Base-by-base conservation (phyloP, 1,284 basidiomycete species). In the Blastosporella zonata region DNA sequence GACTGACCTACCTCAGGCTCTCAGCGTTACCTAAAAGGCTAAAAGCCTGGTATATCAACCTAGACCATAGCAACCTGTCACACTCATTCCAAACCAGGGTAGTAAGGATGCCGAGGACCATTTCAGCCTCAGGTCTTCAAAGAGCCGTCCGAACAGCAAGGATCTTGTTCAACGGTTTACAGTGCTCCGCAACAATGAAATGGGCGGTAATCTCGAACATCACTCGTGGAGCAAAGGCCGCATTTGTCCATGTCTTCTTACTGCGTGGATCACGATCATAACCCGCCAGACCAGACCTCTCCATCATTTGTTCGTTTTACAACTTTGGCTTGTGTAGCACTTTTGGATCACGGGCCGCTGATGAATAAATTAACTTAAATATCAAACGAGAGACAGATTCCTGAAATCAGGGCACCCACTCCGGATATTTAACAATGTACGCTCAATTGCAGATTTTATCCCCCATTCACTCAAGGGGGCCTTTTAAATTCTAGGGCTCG, bases 261-360 rank as follows among this genome's bases (percentile, higher is more conserved):
- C 47, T 50, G 8, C 12, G 37, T 34, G 45, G 47, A 52, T 52
- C 53, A 53, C 37, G 49, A 56, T 55, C 53, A 53, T 27, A 44
- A 44, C 44, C 35, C 47, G 46, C 39, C 53, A 58, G 29, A 48
- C n/a, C 44, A 52, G 43, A 47, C 36, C 47, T 54, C 49, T 47
- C 51, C 56, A 59, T 59, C 56, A 59, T 56, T 56, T 29, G 49
- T 53, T 54, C 42, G 49, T 52, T 52, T 52, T 47, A 45, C 20
- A 25, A 50, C 36, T 41, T 42, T 40, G 40, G 35, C 46, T 55
- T 42, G 41, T 38, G 48, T 40, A 46, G 15, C 38, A 37, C 39
- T 46, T 50, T 47, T 40, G 38, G 43, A 56, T 58, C 58, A 59
- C 51, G 53, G 49, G 56, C 53, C 42, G 50, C 17, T 56, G 56